phyloP scores from a whole-genome alignment of 2,329 filamentous ascomycete genomes.

The Neonectria magnoliae region DNA sequence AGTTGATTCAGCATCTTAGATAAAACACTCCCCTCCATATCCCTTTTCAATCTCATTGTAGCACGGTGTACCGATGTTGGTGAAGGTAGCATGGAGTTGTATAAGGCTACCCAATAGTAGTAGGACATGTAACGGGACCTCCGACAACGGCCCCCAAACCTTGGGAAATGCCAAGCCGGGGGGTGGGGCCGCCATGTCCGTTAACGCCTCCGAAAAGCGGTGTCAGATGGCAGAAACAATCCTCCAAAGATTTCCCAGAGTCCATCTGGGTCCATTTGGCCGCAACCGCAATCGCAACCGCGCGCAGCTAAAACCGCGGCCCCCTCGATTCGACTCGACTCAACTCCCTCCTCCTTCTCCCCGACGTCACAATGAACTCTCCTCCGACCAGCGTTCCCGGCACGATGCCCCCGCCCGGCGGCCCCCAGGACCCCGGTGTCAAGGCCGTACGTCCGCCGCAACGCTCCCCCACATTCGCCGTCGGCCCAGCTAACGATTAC shows the following conservation, averaged over 20 bases:
- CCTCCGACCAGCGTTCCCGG: conserved; percentile 37
- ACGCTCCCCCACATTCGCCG: background rate
- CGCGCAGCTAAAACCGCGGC: conserved; percentile 29
- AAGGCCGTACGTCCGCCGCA: conserved; percentile 55
- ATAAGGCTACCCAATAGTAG: background rate
- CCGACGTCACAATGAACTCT: conserved; percentile 48
- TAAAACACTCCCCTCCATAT: background rate
- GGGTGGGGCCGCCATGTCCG: conserved; percentile 35
- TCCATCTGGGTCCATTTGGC: conserved; percentile 25
- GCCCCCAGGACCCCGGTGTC: conserved; percentile 61
- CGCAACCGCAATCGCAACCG: conserved; percentile 23
- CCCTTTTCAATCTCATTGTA: background rate
- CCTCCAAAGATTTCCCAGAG: conserved; percentile 39
- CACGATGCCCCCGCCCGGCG: conserved; percentile 40
- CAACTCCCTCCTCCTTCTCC: background rate
- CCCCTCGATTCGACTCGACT: conserved; percentile 25
- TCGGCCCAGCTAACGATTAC: conserved; percentile 18
- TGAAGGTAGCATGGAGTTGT: background rate
- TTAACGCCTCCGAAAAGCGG: conserved; percentile 45
- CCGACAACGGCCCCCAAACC: background rate
- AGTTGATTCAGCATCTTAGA: background rate
- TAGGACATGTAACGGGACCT: background rate
- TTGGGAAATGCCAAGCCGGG: conserved; percentile 30
- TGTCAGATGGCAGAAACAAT: conserved; percentile 53
- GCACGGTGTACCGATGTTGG: background rate